phyloP scores from a whole-genome alignment of 345 rosid genomes.

The Eucalyptus regnans region DNA sequence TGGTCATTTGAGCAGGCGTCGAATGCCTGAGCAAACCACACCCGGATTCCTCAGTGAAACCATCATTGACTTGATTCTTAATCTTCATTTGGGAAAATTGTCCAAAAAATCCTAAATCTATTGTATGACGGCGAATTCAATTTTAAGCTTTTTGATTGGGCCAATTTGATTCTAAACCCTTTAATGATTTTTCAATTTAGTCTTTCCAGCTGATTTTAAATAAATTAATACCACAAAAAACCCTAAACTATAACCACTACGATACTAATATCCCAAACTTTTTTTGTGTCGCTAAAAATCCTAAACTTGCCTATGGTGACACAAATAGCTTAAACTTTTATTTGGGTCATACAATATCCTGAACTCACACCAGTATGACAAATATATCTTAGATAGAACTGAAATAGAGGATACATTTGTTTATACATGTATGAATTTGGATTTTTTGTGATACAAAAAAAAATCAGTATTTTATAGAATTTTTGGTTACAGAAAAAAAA shows the following conservation, averaged over 20 bases:
- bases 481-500: too few species aligned
- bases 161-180: too few species aligned
- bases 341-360: neutral
- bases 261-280: neutral
- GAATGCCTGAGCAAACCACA: neutral
- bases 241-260: fast-evolving
- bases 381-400: too few species aligned
- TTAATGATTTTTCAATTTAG: neutral
- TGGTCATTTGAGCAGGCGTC: neutral
- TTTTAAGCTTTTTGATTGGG: neutral
- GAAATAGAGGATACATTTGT: too few species aligned
- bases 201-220: too few species aligned
- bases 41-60: neutral
- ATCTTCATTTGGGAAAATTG: neutral
- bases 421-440: neutral
- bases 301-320: neutral
- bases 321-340: neutral
- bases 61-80: neutral
- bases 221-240: too few species aligned
- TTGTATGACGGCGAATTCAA: fast-evolving
- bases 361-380: fast-evolving
- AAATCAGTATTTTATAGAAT: too few species aligned
- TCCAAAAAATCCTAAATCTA: neutral
- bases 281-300: neutral
- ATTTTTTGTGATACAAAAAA: too few species aligned